Conservation (phyloP, 2,329 filamentous ascomycete species). For the Beauveria brongniartii region DNA sequence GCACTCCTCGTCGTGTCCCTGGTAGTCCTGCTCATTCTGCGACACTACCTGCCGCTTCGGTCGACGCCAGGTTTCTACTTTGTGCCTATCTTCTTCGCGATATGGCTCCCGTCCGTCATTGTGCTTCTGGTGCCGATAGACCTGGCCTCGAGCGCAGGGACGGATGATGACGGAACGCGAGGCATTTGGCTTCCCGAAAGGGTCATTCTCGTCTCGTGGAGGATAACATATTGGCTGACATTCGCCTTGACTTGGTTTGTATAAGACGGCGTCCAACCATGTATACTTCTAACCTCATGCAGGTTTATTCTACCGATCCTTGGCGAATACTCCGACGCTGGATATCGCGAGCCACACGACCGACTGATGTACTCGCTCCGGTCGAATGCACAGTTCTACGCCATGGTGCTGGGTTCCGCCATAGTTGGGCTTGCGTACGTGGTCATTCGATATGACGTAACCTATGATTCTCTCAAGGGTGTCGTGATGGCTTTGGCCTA, state of each 20-base stretch:
- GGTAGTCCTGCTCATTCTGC: conserved; percentile 73
- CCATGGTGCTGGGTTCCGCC: conserved; percentile 65
- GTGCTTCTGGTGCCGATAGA: conserved; percentile 92
- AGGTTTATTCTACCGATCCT: conserved; percentile 88
- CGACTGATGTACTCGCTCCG: conserved; percentile 78
- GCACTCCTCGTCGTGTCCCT: conserved; percentile 67
- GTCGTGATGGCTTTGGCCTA: conserved; percentile 91
- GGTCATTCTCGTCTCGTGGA: conserved; percentile 79
- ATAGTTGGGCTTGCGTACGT: conserved; percentile 74
- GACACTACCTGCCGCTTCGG: conserved; percentile 84
- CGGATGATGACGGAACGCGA: conserved; percentile 59
- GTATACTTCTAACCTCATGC: conserved; percentile 13
- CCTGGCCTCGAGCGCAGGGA: conserved; percentile 74
- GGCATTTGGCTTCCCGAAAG: conserved; percentile 82
- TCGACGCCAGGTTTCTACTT: conserved; percentile 84
- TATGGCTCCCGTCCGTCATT: conserved; percentile 85
- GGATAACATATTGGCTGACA: conserved; percentile 94
- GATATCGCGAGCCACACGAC: conserved; percentile 77
- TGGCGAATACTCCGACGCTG: conserved; percentile 89
- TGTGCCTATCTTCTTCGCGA: conserved; percentile 89
- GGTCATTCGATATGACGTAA: conserved; percentile 67
- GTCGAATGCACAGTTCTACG: conserved; percentile 81
- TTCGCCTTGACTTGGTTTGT: conserved; percentile 86
- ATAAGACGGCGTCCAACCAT: not conserved
- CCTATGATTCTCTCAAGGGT: conserved; percentile 66